phyloP scores from a whole-genome alignment of 2,329 filamentous ascomycete genomes.

The Davidsoniella neocaledoniae region DNA sequence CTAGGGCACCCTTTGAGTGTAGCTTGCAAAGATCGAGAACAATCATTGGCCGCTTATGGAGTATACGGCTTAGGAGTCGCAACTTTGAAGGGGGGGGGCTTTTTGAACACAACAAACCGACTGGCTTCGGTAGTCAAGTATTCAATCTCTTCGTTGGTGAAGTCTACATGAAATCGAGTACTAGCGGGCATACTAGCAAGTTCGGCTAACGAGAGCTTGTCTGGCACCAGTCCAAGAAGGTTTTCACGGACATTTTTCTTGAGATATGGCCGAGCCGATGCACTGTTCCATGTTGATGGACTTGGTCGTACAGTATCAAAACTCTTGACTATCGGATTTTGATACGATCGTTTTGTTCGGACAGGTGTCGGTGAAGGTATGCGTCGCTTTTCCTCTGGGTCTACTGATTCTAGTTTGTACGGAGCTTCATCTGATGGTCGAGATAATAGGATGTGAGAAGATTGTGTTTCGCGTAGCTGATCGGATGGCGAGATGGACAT shows the following conservation, averaged over 20 bases:
- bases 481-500: too few species aligned
- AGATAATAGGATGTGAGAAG: too few species aligned
- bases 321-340: too few species aligned
- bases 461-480: too few species aligned
- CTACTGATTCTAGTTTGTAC: too few species aligned
- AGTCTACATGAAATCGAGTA: conserved; percentile 26
- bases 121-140: conserved; percentile 13
- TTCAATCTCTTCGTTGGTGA: conserved; percentile 23
- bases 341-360: too few species aligned
- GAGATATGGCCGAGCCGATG: conserved; percentile 1
- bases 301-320: background rate
- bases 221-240: background rate
- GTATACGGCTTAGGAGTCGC: conserved; percentile 14
- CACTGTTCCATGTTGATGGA: background rate
- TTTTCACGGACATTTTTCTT: background rate
- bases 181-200: background rate
- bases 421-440: too few species aligned
- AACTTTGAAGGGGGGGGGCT: conserved; percentile 5
- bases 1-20: conserved; percentile 13
- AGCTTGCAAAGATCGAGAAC: conserved; percentile 10
- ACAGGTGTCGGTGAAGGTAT: too few species aligned
- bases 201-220: background rate
- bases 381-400: too few species aligned
- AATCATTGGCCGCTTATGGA: conserved; percentile 12
- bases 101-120: conserved; percentile 5